phyloP scores from a whole-genome alignment of 192 early-diverging fungal genomes.

The Coemansia sp. region DNA sequence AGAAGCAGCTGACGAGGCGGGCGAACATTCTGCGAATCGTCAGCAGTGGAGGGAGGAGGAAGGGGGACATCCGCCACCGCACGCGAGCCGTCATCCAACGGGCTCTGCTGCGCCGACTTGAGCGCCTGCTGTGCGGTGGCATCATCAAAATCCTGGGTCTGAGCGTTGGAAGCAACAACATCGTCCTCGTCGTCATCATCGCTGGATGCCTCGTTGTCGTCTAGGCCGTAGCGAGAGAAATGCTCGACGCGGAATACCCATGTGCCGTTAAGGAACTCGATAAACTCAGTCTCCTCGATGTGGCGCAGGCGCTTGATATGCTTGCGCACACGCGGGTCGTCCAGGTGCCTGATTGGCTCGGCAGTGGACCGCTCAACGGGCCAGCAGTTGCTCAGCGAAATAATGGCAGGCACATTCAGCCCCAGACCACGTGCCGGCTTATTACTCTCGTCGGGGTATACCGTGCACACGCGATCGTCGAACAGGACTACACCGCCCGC shows the following conservation, averaged over 20 bases:
- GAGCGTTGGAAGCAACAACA: constrained; percentile 1
- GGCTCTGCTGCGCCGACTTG: constrained; percentile 18
- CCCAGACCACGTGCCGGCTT: constrained; percentile 84
- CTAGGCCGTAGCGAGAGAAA: constrained; percentile 80
- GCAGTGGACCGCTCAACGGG: constrained; percentile 77
- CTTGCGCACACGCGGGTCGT: constrained; percentile 67
- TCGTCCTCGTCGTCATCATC: constrained; percentile 45
- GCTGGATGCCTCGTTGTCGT: constrained; percentile 65
- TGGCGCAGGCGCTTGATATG: constrained; percentile 69
- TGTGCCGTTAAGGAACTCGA: constrained; percentile 72
- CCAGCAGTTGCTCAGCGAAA: constrained; percentile 82
- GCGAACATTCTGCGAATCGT: not conserved
- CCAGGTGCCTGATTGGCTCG: constrained; percentile 61
- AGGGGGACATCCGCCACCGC: constrained; percentile 35
- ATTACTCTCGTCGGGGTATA: constrained; percentile 79
- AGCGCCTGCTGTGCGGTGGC: constrained; percentile 42
- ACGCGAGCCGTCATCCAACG: constrained; percentile 36
- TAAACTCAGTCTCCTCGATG: constrained; percentile 77
- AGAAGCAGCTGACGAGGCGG: constrained; percentile 25
- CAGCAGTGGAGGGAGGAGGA: not conserved
- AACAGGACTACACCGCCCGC: constrained; percentile 81
- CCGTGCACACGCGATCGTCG: constrained; percentile 62
- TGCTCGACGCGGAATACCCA: constrained; percentile 95
- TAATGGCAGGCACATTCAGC: constrained; percentile 82
- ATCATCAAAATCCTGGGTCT: constrained; percentile 39